Base-by-base conservation (phyloP, 139 green algal species). In the Diplosphaera chodatii region DNA sequence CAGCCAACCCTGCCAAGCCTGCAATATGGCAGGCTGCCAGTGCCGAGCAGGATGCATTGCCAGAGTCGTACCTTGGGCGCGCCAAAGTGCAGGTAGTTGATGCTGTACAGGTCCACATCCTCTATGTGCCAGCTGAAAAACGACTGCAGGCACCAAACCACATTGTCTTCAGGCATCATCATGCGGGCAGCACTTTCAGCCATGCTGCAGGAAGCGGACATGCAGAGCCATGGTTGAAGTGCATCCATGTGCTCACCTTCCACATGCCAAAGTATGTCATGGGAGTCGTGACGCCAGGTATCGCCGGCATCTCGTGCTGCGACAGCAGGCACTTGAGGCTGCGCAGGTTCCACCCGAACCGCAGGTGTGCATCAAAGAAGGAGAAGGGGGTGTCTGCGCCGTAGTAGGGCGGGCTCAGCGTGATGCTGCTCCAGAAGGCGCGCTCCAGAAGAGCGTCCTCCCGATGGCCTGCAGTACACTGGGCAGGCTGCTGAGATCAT, bases 41-140 rank as follows among this genome's bases (percentile, higher is more conserved):
- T n/a, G n/a, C n/a, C n/a, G n/a, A n/a, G n/a, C n/a, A n/a, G n/a
- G n/a, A n/a, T n/a, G n/a, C n/a, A n/a, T n/a, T n/a, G n/a, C n/a
- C n/a, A n/a, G n/a, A n/a, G n/a, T n/a, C n/a, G n/a, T n/a, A 91
- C 83, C 86, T 98, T 98, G 55, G 91, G 85, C 32, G 85, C 87
- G 4, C 94, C 94, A 79, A 88, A 94, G 84, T 98, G 94, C 32
- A 98, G 80, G 80, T 92, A 98, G 84, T 98, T 98, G 73, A 98
- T 87, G 77, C 82, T 92, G 63, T 91, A 88, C 18, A 98, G 84
- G 81, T 98, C 94, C 21, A 92, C 80, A 71, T 98, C 94, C 82
- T 98, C 94, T 80, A 88, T 90, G 77, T 93, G 83, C 76, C 88
- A 93, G 8, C 87, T 87, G 67, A 96, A 96, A 55, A 88, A 79